Percentiles rank a stretch among this genome's conserved stretches.
Conservation (phyloP, 176 grass and related monocot species). For the Avena atlantica region DNA sequence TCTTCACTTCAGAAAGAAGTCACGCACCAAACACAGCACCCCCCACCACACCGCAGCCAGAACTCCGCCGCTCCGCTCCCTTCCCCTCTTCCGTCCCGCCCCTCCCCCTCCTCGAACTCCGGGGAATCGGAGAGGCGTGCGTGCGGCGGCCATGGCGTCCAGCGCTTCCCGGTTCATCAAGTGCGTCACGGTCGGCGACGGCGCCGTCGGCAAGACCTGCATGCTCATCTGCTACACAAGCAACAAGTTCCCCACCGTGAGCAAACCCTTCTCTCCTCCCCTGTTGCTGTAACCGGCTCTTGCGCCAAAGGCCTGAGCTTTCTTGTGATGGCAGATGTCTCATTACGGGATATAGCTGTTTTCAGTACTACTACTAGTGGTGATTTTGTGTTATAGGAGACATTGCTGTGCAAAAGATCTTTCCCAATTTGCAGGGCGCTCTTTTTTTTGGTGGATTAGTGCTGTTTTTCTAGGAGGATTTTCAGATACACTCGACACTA, state of each 20-base stretch:
- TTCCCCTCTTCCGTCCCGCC: not conserved
- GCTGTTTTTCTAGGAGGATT: not conserved
- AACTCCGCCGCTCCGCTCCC: constrained; percentile 7
- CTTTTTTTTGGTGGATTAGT: constrained; percentile 5
- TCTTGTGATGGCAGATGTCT: not conserved
- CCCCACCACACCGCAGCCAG: not conserved
- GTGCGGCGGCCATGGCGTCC: constrained; percentile 68
- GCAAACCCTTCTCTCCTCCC: constrained; percentile 38
- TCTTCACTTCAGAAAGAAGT: constrained; percentile 55
- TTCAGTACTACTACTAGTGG: not conserved
- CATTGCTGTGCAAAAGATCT: not conserved
- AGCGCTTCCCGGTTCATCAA: constrained; percentile 97
- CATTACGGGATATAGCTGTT: not conserved
- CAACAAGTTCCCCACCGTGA: constrained; percentile 92
- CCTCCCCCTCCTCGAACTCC: constrained; percentile 1
- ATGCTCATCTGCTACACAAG: constrained; percentile 99
- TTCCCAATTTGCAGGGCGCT: not conserved
- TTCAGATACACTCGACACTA: not conserved
- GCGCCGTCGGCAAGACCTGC: constrained; percentile 95
- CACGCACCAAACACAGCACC: constrained; percentile 49
- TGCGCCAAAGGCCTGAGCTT: constrained; percentile 25
- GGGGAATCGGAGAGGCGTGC: constrained; percentile 43
- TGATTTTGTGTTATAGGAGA: constrained; percentile 39
- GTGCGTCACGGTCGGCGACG: constrained; percentile 98
- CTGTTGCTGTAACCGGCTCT: not conserved